A percentile compares a stretch with the other conserved stretches of the same genome.
Evolutionary conservation across 2,329 filamentous ascomycete genomes (phyloP).

Genomic region (Epichloe aotearoae): DNA sequence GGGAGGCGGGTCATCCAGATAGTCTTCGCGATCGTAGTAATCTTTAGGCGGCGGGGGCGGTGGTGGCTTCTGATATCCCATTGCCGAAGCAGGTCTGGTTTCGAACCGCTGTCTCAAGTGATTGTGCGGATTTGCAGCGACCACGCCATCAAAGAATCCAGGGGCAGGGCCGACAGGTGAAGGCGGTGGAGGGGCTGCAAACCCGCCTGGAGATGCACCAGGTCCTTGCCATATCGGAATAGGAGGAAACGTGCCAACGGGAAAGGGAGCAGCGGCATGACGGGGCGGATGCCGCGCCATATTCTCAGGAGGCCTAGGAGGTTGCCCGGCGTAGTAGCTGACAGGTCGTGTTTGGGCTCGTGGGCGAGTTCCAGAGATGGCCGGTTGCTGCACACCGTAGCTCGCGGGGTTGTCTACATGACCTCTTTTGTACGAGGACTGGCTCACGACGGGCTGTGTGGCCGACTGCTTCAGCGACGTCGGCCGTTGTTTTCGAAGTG

Average conservation of each 20-base stretch:
- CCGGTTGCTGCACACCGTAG: conserved; percentile 23
- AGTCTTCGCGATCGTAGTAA: conserved; percentile 25
- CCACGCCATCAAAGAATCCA: conserved; percentile 17
- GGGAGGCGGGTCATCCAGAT: conserved; percentile 25
- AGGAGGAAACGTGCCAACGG: conserved; percentile 20
- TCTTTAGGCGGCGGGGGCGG: conserved; percentile 9
- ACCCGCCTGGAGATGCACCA: conserved; percentile 14
- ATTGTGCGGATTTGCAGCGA: conserved; percentile 11
- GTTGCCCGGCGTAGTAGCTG: conserved; percentile 24
- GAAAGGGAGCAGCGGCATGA: conserved; percentile 11
- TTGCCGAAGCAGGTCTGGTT: conserved; percentile 24
- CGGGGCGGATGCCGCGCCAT: conserved; percentile 16
- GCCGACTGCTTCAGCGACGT: conserved; percentile 18
- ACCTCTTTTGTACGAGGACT: conserved; percentile 16
- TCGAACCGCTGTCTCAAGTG: conserved; percentile 23
- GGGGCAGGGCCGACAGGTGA: conserved; percentile 15
- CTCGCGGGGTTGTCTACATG: conserved; percentile 22
- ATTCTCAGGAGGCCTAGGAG: conserved; percentile 12
- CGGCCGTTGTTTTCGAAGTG: conserved; percentile 16
- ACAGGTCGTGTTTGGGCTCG: conserved; percentile 21
- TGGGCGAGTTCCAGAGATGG: conserved; percentile 17
- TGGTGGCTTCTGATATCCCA: conserved; percentile 21
- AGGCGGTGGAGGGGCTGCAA: conserved; percentile 14
- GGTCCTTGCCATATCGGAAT: conserved; percentile 13
- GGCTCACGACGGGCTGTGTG: conserved; percentile 20